Evolutionary conservation across 768 basidiomycete genomes (phyloP).

Genomic region (Mycena amicta): DNA sequence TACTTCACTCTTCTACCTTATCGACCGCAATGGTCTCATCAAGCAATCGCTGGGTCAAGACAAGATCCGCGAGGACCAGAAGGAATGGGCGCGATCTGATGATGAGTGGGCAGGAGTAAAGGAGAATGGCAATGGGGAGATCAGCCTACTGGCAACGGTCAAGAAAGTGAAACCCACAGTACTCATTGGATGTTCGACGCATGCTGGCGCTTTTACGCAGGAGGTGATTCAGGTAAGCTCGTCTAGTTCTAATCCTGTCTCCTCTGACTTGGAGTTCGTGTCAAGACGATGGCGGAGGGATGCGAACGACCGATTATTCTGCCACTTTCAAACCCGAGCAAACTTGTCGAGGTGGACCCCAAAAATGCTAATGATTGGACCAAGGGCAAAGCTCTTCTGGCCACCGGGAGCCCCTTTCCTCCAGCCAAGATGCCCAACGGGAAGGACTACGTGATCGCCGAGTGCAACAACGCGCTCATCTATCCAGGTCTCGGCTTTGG

Average conservation of each 20-base stretch:
- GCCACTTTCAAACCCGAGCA: slow-evolving; percentile 81
- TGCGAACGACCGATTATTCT: slow-evolving; percentile 81
- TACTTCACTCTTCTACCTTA: slow-evolving; percentile 66
- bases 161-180: slow-evolving; percentile 77
- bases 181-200: slow-evolving; percentile 83
- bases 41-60: slow-evolving; percentile 46
- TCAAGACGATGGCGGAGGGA: slow-evolving; percentile 62
- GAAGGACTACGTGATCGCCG: slow-evolving; percentile 68
- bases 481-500: slow-evolving; percentile 89
- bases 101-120: slow-evolving; percentile 53
- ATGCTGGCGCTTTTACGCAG: slow-evolving; percentile 76
- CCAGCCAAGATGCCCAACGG: slow-evolving; percentile 68
- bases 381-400: slow-evolving; percentile 73
- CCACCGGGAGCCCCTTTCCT: slow-evolving; percentile 85
- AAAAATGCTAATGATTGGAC: slow-evolving; percentile 78
- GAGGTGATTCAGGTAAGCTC: slow-evolving; percentile 48
- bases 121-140: slow-evolving; percentile 41
- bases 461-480: slow-evolving; percentile 80
- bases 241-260: neutral
- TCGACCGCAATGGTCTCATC: slow-evolving; percentile 71
- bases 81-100: slow-evolving; percentile 59
- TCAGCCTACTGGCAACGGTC: slow-evolving; percentile 68
- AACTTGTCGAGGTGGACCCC: slow-evolving; percentile 74
- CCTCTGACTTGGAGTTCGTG: neutral
- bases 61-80: slow-evolving; percentile 48